Evolutionary conservation across 1,284 basidiomycete genomes (phyloP).

Genomic region (Ceratobasidium sp.): DNA sequence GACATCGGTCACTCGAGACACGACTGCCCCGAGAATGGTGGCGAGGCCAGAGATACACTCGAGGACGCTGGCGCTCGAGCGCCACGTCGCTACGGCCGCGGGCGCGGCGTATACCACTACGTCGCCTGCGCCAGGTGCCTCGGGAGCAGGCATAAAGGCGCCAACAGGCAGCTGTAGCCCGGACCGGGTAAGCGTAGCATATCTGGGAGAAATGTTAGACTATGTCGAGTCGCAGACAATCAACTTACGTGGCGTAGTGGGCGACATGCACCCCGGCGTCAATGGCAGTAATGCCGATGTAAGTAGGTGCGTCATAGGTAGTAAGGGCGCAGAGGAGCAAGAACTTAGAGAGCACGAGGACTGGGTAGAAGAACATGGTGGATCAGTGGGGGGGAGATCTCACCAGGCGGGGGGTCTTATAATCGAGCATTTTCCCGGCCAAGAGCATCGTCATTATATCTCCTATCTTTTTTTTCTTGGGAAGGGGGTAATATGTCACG

Average conservation of each 20-base stretch:
- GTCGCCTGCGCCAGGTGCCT: not conserved
- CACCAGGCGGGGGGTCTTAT: no score
- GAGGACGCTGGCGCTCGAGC: no score
- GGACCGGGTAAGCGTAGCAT: not conserved
- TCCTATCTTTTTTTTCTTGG: no score
- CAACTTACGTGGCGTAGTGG: not conserved
- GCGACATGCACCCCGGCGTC: not conserved
- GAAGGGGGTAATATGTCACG: no score
- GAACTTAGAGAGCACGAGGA: not conserved
- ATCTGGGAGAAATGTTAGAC: not conserved
- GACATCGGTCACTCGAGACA: no score
- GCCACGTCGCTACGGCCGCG: not conserved
- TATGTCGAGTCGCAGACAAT: not conserved
- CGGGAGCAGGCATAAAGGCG: not conserved
- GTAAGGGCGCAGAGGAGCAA: not conserved
- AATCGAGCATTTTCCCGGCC: no score
- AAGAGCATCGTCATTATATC: no score
- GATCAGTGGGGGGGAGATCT: no score
- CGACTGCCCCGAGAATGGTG: not conserved
- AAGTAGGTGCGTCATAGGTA: not conserved
- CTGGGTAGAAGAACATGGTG: no score
- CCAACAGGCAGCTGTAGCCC: not conserved
- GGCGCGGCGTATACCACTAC: not conserved
- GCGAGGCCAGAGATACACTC: no score
- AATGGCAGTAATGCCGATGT: not conserved